A percentile compares a stretch with the other conserved stretches of the same genome.
phyloP scores from a whole-genome alignment of 257 asterid species.

The Plantago ovata region DNA sequence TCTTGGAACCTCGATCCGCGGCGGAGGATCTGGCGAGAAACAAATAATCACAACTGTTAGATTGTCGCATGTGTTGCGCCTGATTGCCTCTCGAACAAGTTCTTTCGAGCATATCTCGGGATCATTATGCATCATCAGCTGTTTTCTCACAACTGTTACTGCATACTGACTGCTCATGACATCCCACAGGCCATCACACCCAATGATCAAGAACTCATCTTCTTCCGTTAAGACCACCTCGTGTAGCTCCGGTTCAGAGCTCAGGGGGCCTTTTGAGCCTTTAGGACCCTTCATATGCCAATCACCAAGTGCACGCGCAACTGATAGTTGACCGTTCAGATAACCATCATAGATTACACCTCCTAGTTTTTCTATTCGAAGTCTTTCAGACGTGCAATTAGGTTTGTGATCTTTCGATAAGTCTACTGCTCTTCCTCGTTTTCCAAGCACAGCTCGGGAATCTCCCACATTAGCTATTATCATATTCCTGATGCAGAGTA shows the following conservation, averaged over 20 bases:
- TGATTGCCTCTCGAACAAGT: conserved; percentile 55
- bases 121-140: conserved; percentile 75
- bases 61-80: conserved; percentile 45
- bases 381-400: conserved; percentile 59
- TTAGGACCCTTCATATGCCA: conserved; percentile 91
- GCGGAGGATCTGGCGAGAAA: conserved; percentile 46
- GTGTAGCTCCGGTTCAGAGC: conserved; percentile 76
- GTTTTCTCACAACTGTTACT: conserved; percentile 75
- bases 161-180: conserved; percentile 93
- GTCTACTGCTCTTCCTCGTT: conserved; percentile 77
- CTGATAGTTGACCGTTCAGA: conserved; percentile 86
- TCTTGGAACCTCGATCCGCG: conserved; percentile 35
- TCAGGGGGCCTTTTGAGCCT: conserved; percentile 56
- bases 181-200: conserved; percentile 91
- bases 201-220: conserved; percentile 83
- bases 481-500: conserved; percentile 44
- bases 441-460: conserved; percentile 84
- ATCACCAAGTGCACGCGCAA: conserved; percentile 85
- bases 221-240: conserved; percentile 61
- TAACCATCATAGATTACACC: conserved; percentile 83
- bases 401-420: conserved; percentile 85
- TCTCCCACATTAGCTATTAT: conserved; percentile 82
- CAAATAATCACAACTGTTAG: conserved; percentile 45
- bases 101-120: conserved; percentile 61
- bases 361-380: conserved; percentile 69